Evolutionary conservation across 441 rosid genomes (phyloP), one percentile per base, ranked within the genome.

Genomic region (Populus hybrid): DNA sequence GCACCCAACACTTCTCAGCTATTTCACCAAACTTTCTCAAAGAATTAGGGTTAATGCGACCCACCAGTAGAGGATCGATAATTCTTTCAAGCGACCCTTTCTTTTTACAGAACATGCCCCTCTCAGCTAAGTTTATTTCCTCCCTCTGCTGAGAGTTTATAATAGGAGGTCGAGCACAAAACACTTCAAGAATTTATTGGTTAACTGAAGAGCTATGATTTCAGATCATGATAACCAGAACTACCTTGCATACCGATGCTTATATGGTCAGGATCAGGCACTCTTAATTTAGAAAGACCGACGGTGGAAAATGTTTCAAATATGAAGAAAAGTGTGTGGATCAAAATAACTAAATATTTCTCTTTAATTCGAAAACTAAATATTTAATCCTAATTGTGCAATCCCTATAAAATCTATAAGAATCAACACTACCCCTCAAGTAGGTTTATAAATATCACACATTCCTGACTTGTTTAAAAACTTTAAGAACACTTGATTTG

Each of bases 71-170:
- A 63, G 85, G 86, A 78, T 90, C 88, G n/a, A 90, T 18, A 26
- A 87, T 78, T 70, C 81, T 80, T 61, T 90, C 85, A 10, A 85
- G 74, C 21, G 26, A 24, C 10, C 90, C 90, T 65, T 84, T 77
- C 8, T 77, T 76, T 20, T 76, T 70, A 74, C 87, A 85, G 24
- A 64, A 42, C 75, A 85, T n/a, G 6, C 84, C 87, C 92, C 91
- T 86, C 10, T 86, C 94, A 16, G 84, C 94, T 42, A 90, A 83
- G 77, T 84, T 90, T 68, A 75, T 76, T 73, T 84, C 79, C 21
- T 86, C 81, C 34, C 73, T 72, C 4, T 73, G 75, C 4, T 77
- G 67, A 2, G 57, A 12, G 36, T 26, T 46, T 16, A 79, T 73
- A 2, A 86, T 72, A 2, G 81, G 83, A 0, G 86, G 87, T 73